These are phyloP conservation scores for Russula lepida DNA, from an alignment of 768 basidiomycete species.

Conservation along the genomic window DNA sequence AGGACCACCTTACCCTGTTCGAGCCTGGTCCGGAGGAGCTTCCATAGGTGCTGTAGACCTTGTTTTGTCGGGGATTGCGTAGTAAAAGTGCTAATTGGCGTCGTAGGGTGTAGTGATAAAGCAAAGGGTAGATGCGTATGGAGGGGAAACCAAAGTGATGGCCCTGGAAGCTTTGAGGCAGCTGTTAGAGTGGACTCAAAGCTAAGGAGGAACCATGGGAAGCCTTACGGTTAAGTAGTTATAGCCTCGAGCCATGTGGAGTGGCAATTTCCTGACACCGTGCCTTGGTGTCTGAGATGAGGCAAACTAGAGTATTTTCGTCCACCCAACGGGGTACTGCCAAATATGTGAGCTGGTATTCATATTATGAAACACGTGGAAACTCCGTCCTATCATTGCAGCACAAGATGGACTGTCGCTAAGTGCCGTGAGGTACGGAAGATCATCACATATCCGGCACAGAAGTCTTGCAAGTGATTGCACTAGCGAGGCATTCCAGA, in stretches of 20 bases:
- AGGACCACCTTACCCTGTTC: not conserved
- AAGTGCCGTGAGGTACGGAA: not conserved
- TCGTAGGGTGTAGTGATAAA: not conserved
- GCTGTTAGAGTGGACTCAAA: too few relatives aligned
- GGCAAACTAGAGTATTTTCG: not conserved
- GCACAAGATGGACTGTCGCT: not conserved
- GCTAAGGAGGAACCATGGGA: not conserved
- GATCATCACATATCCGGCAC: too few relatives aligned
- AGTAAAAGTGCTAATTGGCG: not conserved
- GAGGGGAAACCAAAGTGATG: too few relatives aligned
- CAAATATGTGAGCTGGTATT: too few relatives aligned
- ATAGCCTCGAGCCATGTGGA: not conserved
- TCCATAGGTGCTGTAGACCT: too few relatives aligned
- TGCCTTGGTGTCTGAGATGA: not conserved
- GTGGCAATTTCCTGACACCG: not conserved
- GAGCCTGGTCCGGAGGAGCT: not conserved
- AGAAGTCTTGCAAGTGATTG: too few relatives aligned
- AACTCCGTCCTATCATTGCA: too few relatives aligned
- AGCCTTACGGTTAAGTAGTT: not conserved
- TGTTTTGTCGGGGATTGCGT: not conserved
- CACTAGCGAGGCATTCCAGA: too few relatives aligned
- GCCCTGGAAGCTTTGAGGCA: too few relatives aligned
- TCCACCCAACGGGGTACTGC: too few relatives aligned
- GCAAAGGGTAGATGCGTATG: too few relatives aligned
- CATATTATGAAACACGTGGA: not conserved